Evolutionary conservation across 2,329 filamentous ascomycete genomes (phyloP).

Genomic region (Ophiostoma sp.): DNA sequence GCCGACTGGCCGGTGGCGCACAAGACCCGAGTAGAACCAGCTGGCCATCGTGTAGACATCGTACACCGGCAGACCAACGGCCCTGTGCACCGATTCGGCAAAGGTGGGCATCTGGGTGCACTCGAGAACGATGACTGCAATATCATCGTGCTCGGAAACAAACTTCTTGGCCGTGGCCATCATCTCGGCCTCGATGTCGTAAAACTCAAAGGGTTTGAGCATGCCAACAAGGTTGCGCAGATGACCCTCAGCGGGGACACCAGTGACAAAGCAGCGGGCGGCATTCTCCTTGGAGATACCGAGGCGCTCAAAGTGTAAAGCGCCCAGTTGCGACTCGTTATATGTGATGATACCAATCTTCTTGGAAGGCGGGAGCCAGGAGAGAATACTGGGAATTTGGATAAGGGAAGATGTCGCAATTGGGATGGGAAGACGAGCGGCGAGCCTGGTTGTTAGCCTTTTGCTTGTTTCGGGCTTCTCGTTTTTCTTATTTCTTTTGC

Average conservation of each 20-base stretch:
- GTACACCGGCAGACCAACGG: conserved; percentile 5
- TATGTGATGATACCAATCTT: conserved; percentile 21
- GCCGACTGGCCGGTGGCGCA: background rate
- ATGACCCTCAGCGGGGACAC: conserved; percentile 12
- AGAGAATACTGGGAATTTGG: conserved; percentile 14
- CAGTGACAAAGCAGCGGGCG: conserved; percentile 11
- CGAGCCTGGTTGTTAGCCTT: background rate
- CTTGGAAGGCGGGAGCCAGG: conserved; percentile 15
- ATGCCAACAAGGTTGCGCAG: conserved; percentile 14
- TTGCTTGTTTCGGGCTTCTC: background rate
- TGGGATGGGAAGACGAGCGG: conserved; percentile 17
- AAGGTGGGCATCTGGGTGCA: conserved; percentile 1
- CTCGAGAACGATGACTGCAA: background rate
- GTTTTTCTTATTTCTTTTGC: background rate
- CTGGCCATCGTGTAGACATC: conserved; percentile 13
- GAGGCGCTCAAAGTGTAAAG: conserved; percentile 18
- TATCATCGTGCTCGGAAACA: background rate
- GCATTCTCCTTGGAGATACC: conserved; percentile 14
- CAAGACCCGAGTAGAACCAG: conserved; percentile 13
- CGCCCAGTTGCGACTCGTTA: conserved; percentile 13
- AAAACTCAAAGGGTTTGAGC: background rate
- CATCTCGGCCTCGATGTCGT: conserved; percentile 7
- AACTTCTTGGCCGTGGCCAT: background rate
- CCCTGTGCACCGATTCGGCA: conserved; percentile 2
- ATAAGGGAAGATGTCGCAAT: conserved; percentile 21